Evolutionary conservation across 164 flowering plant genomes (phyloP).

Genomic region (Umbellularia californica): DNA sequence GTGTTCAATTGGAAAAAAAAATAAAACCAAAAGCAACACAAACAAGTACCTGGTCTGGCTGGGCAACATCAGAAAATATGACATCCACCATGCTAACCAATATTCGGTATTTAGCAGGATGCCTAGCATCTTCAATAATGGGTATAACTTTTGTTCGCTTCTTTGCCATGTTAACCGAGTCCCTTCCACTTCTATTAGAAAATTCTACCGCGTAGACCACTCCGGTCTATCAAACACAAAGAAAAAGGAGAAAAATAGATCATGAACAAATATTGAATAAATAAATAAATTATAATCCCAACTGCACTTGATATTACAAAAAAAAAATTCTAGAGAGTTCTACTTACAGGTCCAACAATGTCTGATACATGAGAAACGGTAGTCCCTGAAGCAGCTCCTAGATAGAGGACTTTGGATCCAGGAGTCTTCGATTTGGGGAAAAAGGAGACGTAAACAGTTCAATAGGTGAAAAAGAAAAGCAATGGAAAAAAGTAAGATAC

Average conservation of each 20-base stretch:
- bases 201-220: conserved; percentile 94
- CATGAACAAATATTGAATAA: not conserved
- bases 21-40: not conserved
- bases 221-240: conserved; percentile 44
- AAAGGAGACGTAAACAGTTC: not conserved
- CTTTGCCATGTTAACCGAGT: conserved; percentile 96
- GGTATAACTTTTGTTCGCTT: conserved; percentile 91
- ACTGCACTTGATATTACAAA: not conserved
- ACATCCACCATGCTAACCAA: conserved; percentile 95
- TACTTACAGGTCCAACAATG: conserved; percentile 93
- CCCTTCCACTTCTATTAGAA: conserved; percentile 98
- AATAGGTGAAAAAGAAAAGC: not conserved
- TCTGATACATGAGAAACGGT: conserved; percentile 98
- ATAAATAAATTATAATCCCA: not conserved
- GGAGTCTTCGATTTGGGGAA: conserved; percentile 45
- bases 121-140: conserved; percentile 90
- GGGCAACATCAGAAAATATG: conserved; percentile 93
- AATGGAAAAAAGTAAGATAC: too few relatives aligned
- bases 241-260: not conserved
- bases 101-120: conserved; percentile 92
- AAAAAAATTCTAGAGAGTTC: not conserved
- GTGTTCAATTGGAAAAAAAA: not conserved
- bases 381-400: conserved; percentile 98
- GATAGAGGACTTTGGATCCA: conserved; percentile 79
- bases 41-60: conserved; percentile 85